These are phyloP conservation scores for Trifolium dubium DNA, from an alignment of 306 rosid species.

Conservation along the genomic window DNA sequence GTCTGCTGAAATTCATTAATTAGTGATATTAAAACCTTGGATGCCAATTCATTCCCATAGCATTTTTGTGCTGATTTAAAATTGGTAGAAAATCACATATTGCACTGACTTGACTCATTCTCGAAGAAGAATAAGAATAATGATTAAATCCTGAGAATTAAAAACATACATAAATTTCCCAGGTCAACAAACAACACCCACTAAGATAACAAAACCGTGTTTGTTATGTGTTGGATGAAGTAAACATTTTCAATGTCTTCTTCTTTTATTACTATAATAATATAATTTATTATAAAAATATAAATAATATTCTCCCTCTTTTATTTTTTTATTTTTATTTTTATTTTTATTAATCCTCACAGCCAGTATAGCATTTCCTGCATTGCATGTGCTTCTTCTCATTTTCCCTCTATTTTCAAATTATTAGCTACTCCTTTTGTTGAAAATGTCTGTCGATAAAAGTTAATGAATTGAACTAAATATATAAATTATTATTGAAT, in stretches of 20 bases:
- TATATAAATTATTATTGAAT: no score
- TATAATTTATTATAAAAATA: neutral
- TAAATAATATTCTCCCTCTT: neutral
- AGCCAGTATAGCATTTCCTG: neutral
- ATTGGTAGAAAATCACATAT: conserved; percentile 30
- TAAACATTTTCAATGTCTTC: conserved; percentile 9
- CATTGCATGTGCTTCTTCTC: conserved; percentile 24
- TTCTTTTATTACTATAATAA: neutral
- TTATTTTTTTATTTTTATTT: neutral
- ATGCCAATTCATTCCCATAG: neutral
- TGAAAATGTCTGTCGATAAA: no score
- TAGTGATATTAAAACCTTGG: neutral
- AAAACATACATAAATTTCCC: conserved; percentile 15
- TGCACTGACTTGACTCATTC: conserved; percentile 42
- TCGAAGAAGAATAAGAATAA: conserved; percentile 17
- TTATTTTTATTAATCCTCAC: neutral
- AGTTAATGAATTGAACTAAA: no score
- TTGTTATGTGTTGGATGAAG: conserved; percentile 38
- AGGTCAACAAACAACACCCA: conserved; percentile 54
- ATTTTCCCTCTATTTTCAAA: conserved; percentile 16
- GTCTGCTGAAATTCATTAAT: neutral
- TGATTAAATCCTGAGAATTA: conserved; percentile 32
- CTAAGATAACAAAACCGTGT: conserved; percentile 46
- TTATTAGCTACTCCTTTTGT: no score
- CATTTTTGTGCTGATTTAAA: conserved; percentile 14